Conservation (phyloP, 2,329 filamentous ascomycete species). For the Fusarium sp. region DNA sequence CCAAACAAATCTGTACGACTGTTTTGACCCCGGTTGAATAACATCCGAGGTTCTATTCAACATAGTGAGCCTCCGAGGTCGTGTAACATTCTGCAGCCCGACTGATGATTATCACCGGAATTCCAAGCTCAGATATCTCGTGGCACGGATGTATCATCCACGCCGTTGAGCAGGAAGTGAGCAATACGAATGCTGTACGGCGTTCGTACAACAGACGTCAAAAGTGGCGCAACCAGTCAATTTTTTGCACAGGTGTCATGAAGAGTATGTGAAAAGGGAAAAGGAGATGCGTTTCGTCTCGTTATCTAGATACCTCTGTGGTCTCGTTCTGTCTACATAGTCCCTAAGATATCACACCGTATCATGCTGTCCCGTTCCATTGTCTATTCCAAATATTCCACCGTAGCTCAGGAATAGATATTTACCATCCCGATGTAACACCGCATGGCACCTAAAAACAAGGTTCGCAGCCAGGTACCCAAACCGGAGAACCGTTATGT, state of each 20-base stretch:
- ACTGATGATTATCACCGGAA: neutral
- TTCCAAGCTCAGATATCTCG: neutral
- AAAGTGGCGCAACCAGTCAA: constrained; percentile 15
- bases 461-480: constrained; percentile 36
- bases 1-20: constrained; percentile 11
- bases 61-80: neutral
- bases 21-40: neutral
- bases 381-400: constrained; percentile 16
- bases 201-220: constrained; percentile 39
- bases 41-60: neutral
- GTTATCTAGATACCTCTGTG: constrained; percentile 22
- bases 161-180: constrained; percentile 8
- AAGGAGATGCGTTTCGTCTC: constrained; percentile 31
- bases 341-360: constrained; percentile 3
- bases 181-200: constrained; percentile 33
- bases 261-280: neutral
- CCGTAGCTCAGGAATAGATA: constrained; percentile 6
- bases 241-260: neutral
- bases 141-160: constrained; percentile 5
- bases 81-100: constrained; percentile 7
- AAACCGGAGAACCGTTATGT: constrained; percentile 5
- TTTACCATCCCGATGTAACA: constrained; percentile 38
- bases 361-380: constrained; percentile 2
- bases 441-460: constrained; percentile 31
- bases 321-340: constrained; percentile 17